Percentiles rank a stretch among this genome's conserved stretches.
These are phyloP conservation scores for Suillus variegatus DNA, from an alignment of 768 basidiomycete species.

Conservation along the genomic window DNA sequence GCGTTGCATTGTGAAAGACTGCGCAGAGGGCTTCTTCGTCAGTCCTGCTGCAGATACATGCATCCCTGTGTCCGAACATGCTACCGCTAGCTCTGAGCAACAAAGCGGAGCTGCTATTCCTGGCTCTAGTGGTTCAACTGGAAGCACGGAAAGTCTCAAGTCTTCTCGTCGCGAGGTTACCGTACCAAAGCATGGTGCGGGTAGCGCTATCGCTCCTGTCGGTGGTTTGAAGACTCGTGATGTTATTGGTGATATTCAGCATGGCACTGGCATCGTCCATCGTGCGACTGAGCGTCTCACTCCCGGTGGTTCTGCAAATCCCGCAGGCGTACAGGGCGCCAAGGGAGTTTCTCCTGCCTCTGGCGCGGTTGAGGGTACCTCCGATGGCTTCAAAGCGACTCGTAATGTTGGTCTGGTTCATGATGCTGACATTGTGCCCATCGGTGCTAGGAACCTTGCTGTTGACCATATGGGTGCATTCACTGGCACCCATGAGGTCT, in stretches of 20 bases:
- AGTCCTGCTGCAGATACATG: slow-evolving; percentile 17
- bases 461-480: background rate
- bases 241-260: background rate
- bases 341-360: background rate
- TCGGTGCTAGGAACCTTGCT: background rate
- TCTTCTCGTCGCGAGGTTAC: background rate
- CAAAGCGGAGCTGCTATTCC: background rate
- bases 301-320: background rate
- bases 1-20: slow-evolving; percentile 29
- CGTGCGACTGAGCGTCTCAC: background rate
- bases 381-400: background rate
- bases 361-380: background rate
- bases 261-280: background rate
- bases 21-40: slow-evolving; percentile 22
- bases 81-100: background rate
- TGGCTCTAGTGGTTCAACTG: background rate
- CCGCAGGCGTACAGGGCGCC: background rate
- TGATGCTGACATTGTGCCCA: background rate
- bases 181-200: background rate
- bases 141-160: background rate
- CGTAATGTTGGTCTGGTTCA: background rate
- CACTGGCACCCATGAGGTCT: background rate
- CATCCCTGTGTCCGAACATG: background rate
- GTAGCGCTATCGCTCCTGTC: no score
- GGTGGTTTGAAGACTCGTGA: slow-evolving; percentile 6